Evolutionary conservation across 441 rosid species (phyloP).

Genomic region (Macaranga tanarius): DNA sequence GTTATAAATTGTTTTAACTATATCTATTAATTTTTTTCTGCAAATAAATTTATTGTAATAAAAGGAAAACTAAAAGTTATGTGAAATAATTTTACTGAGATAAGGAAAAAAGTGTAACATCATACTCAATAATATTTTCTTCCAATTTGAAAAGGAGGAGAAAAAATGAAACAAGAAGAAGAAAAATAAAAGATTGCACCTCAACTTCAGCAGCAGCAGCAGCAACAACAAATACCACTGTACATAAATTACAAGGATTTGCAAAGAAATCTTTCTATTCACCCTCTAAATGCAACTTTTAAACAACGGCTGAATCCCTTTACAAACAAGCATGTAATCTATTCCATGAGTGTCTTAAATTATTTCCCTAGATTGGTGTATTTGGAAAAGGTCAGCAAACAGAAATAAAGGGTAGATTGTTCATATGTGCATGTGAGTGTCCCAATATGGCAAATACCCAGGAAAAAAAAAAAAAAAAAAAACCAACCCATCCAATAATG

Average conservation of each 20-base stretch:
- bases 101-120: too few relatives aligned
- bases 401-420: constrained; percentile 19
- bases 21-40: too few relatives aligned
- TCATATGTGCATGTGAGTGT: constrained; percentile 12
- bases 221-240: constrained; percentile 32
- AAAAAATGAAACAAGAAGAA: constrained; percentile 7
- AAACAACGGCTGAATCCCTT: constrained; percentile 30
- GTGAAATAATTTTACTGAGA: too few relatives aligned
- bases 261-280: constrained; percentile 26
- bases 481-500: constrained; percentile 32
- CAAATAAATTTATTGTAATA: too few relatives aligned
- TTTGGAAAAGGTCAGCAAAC: constrained; percentile 23
- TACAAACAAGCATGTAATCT: constrained; percentile 38
- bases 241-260: constrained; percentile 47
- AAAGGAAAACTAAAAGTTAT: too few relatives aligned
- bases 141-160: not conserved
- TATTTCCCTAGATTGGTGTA: constrained; percentile 30
- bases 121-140: too few relatives aligned
- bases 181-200: constrained; percentile 22
- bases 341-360: constrained; percentile 25
- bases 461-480: constrained; percentile 12
- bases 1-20: too few relatives aligned
- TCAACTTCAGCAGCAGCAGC: constrained; percentile 29
- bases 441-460: constrained; percentile 12
- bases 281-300: constrained; percentile 31